phyloP scores from a whole-genome alignment of 106 monocot species.

The Dactylorhiza incarnata region DNA sequence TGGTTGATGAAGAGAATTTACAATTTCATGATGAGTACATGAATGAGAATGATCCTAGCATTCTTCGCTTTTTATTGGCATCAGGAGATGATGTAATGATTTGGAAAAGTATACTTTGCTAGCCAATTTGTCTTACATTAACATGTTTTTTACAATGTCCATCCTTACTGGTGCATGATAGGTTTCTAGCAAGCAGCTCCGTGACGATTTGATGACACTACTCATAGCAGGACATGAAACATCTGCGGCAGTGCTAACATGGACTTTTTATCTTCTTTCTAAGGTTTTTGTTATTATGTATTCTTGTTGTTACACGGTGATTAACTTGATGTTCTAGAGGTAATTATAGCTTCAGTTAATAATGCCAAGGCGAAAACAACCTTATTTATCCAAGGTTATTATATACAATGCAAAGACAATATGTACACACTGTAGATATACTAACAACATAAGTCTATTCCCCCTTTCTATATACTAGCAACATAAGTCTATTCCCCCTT shows the following conservation, averaged over 20 bases:
- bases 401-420: too few species aligned
- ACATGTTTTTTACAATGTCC: not conserved
- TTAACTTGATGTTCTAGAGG: not conserved
- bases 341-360: not conserved
- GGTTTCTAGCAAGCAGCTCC: conserved; percentile 97
- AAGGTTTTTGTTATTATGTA: conserved; percentile 36
- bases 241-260: conserved; percentile 94
- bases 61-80: conserved; percentile 94
- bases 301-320: not conserved
- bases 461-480: too few species aligned
- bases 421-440: too few species aligned
- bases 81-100: conserved; percentile 88
- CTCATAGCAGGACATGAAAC: conserved; percentile 99
- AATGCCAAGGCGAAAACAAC: too few species aligned
- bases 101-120: not conserved
- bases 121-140: not conserved
- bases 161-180: conserved; percentile 10
- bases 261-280: conserved; percentile 97
- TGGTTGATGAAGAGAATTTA: conserved; percentile 91
- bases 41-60: conserved; percentile 99
- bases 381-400: too few species aligned
- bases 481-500: too few species aligned
- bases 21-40: conserved; percentile 95
- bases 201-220: conserved; percentile 98
- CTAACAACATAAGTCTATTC: too few species aligned